phyloP scores from a whole-genome alignment of 2,329 filamentous ascomycete species.

The Alternaria triticimaculans region DNA sequence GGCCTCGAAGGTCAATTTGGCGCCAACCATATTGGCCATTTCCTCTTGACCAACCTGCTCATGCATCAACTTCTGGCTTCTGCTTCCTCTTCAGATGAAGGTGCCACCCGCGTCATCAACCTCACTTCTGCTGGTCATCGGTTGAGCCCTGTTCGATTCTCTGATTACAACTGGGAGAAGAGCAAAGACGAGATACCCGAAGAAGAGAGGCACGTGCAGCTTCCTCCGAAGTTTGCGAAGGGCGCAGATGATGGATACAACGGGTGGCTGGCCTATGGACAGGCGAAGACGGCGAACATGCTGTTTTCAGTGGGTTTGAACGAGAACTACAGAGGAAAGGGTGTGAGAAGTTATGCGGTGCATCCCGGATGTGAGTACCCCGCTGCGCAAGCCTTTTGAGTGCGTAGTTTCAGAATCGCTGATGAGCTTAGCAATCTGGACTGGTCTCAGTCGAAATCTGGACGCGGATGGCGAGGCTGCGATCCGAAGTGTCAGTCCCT shows the following conservation, averaged over 20 bases:
- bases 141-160: conserved; percentile 48
- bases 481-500: conserved; percentile 32
- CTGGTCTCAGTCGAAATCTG: conserved; percentile 34
- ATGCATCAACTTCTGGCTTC: conserved; percentile 46
- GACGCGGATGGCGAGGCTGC: conserved; percentile 35
- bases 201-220: conserved; percentile 29
- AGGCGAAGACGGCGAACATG: conserved; percentile 42
- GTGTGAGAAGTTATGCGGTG: conserved; percentile 39
- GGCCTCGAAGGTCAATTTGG: conserved; percentile 59
- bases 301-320: conserved; percentile 38
- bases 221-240: conserved; percentile 28
- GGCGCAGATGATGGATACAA: conserved; percentile 29
- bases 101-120: conserved; percentile 36
- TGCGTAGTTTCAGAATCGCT: neutral
- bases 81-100: conserved; percentile 40
- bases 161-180: conserved; percentile 52
- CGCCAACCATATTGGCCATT: conserved; percentile 57
- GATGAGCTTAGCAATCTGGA: conserved; percentile 36
- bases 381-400: neutral
- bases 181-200: conserved; percentile 27
- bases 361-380: conserved; percentile 41
- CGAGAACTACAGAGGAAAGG: conserved; percentile 22
- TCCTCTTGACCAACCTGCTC: conserved; percentile 54
- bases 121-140: conserved; percentile 40
- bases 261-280: conserved; percentile 39